Evolutionary conservation across 108 stramenopile species (phyloP).

Genomic region (Schizochytrium sp.): DNA sequence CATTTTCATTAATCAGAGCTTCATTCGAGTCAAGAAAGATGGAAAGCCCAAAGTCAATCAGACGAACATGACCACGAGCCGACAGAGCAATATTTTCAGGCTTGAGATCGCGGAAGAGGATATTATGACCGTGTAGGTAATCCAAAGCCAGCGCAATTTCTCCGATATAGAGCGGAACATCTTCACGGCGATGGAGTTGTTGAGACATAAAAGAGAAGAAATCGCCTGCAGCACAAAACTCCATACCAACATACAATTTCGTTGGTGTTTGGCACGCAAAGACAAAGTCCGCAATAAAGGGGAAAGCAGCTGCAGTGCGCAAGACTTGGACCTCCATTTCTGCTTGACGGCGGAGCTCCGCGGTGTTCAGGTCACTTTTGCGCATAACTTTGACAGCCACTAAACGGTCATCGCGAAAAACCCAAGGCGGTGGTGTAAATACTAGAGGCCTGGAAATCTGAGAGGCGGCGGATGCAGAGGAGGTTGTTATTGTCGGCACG

Average conservation of each 20-base stretch:
- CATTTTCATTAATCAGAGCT: not conserved
- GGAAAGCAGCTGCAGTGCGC: constrained; percentile 4
- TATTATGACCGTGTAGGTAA: constrained; percentile 43
- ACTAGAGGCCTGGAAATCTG: too few relatives aligned
- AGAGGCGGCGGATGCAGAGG: too few relatives aligned
- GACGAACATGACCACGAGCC: constrained; percentile 59
- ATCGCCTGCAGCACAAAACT: constrained; percentile 70
- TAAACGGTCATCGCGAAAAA: not conserved
- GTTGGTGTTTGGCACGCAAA: constrained; percentile 68
- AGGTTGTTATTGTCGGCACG: too few relatives aligned
- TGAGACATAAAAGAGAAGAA: constrained; percentile 63
- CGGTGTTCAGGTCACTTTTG: not conserved
- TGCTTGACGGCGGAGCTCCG: not conserved
- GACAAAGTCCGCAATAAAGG: constrained; percentile 67
- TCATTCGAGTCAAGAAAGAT: constrained; percentile 13
- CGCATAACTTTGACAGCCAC: constrained; percentile 47
- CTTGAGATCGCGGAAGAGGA: constrained; percentile 70
- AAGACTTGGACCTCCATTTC: constrained; percentile 29
- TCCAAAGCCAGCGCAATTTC: constrained; percentile 62
- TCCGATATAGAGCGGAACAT: constrained; percentile 43
- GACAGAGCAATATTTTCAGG: constrained; percentile 66
- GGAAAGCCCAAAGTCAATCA: constrained; percentile 67
- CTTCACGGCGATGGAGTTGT: not conserved
- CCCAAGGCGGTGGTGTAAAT: not conserved
- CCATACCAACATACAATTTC: constrained; percentile 68